phyloP scores from a whole-genome alignment of 208 protist species.

The Acanthamoeba culbertsoni region DNA sequence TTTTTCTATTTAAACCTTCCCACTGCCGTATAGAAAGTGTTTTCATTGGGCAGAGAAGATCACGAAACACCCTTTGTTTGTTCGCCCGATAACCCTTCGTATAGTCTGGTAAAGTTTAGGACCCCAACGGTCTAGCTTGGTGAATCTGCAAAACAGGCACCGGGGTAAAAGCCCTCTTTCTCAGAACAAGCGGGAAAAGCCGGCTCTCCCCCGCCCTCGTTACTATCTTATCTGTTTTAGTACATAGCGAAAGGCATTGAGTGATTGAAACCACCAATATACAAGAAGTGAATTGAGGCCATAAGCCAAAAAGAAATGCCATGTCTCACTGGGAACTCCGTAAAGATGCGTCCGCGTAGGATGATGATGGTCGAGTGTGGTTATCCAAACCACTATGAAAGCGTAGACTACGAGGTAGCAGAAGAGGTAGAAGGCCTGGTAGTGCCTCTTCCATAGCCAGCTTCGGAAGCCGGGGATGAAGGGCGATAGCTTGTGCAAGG shows the following conservation, averaged over 20 bases:
- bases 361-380: neutral
- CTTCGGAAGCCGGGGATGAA: neutral
- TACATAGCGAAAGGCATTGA: neutral
- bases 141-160: too few relatives aligned
- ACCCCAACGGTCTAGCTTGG: too few relatives aligned
- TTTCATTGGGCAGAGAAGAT: too few relatives aligned
- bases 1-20: too few relatives aligned
- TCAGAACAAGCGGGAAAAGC: too few relatives aligned
- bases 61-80: too few relatives aligned
- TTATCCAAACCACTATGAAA: neutral
- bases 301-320: neutral
- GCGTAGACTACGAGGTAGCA: slow-evolving; percentile 7
- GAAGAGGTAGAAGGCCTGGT: slow-evolving; percentile 16
- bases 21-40: too few relatives aligned
- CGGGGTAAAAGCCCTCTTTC: too few relatives aligned
- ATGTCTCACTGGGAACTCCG: neutral
- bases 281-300: neutral
- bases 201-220: too few relatives aligned
- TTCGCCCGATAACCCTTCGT: too few relatives aligned
- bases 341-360: neutral
- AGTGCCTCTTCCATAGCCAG: neutral
- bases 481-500: neutral
- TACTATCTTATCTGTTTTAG: neutral
- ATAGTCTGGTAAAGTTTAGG: too few relatives aligned
- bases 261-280: neutral